A percentile compares a stretch with the other conserved stretches of the same genome.
phyloP scores from a whole-genome alignment of 805 yeast species.

The Blastobotrys muscicola region DNA sequence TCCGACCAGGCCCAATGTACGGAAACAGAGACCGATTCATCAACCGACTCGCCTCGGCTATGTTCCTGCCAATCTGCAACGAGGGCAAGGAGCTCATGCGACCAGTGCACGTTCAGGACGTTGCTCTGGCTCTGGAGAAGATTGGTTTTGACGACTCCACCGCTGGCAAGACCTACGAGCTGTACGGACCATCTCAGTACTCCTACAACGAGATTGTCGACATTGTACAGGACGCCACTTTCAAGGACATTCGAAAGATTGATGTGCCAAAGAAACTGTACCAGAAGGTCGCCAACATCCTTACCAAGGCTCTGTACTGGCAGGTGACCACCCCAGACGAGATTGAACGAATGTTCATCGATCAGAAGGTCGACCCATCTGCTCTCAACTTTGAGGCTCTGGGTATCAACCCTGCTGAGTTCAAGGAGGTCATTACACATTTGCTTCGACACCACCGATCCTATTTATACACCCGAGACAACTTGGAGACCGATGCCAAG shows the following conservation, averaged over 20 bases:
- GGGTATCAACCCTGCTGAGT: constrained; percentile 38
- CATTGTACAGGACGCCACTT: constrained; percentile 55
- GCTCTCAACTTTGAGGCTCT: constrained; percentile 63
- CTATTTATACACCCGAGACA: constrained; percentile 7
- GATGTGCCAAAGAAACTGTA: constrained; percentile 35
- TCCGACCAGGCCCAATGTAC: constrained; percentile 74
- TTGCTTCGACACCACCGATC: constrained; percentile 14
- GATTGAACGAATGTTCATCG: constrained; percentile 59
- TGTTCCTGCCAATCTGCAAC: constrained; percentile 57
- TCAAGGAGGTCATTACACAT: constrained; percentile 11
- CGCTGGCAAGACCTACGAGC: constrained; percentile 64
- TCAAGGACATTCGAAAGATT: constrained; percentile 30
- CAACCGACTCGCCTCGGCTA: constrained; percentile 46
- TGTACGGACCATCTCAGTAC: constrained; percentile 62
- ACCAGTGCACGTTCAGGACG: constrained; percentile 72
- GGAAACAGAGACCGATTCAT: constrained; percentile 67
- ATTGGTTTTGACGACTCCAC: constrained; percentile 79
- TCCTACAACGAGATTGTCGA: constrained; percentile 55
- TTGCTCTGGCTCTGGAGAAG: constrained; percentile 66
- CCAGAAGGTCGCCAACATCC: constrained; percentile 27
- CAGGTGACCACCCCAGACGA: constrained; percentile 55
- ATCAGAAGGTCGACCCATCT: constrained; percentile 51
- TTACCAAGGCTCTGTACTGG: constrained; percentile 36
- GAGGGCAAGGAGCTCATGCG: constrained; percentile 49
- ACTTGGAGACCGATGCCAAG: constrained; percentile 9